Base-by-base conservation (phyloP, 306 rosid genomes). In the Comarum palustre region DNA sequence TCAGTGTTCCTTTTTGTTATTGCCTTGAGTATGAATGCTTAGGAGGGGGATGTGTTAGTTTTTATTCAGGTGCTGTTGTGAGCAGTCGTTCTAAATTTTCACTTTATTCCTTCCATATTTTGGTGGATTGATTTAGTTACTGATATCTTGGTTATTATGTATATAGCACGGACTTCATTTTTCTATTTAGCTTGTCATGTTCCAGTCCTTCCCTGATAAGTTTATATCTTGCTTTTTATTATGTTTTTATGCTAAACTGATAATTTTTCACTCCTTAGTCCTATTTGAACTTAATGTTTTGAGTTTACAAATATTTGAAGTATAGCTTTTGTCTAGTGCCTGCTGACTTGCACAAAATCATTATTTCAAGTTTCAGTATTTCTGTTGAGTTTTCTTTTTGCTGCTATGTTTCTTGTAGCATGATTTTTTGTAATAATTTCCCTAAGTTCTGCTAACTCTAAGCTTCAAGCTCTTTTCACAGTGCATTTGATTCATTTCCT, bases 401-500 rank as follows among this genome's bases (percentile, higher is more conserved):
- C 32, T 31, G n/a, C 3, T 58, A 58, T 31, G 42, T 60, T 29
- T 8, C 12, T 38, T 54, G 6, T 34, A 34, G 41, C 73, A n/a
- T 54, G 29, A 3, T n/a, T 36, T 11, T 51, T 16, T 29, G 24
- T 36, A 38, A n/a, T n/a, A 38, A 4, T 19, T 64, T 4, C 16
- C 0, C 1, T n/a, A 19, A 1, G 11, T 68, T 63, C 25, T 38
- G 24, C 17, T 17, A 36, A 19, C 15, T 34, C 16, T 63, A 10
- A 63, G 27, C 46, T 8, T 31, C 67, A 27, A 7, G 31, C 42
- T 52, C 48, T 48, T 52, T 31, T 6, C 51, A 29, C 41, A 48
- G 34, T 76, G 50, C 31, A 66, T 66, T 31, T 78, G 62, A 43
- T 24, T 29, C 9, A 66, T 80, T 79, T 67, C 48, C 45, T 24